Evolutionary conservation across 257 asterid species (phyloP).

Genomic region (Rubia yunnanensis): DNA sequence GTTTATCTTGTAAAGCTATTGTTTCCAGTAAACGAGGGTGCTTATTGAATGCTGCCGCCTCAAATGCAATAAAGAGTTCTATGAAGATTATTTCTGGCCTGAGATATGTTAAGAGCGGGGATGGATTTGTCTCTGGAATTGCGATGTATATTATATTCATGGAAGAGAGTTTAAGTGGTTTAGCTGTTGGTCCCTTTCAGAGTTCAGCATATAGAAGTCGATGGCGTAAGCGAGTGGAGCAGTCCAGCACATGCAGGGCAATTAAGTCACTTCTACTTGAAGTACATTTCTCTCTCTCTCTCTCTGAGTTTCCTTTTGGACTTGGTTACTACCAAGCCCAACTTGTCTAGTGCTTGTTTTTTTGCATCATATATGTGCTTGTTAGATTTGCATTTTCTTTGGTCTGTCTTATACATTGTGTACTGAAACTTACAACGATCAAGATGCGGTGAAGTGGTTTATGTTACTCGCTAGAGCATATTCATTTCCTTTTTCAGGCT

Average conservation of each 20-base stretch:
- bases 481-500: too few relatives aligned
- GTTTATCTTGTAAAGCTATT: slow-evolving; percentile 62
- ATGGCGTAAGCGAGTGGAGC: slow-evolving; percentile 65
- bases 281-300: slow-evolving; percentile 21
- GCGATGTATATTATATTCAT: slow-evolving; percentile 48
- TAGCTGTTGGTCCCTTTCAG: slow-evolving; percentile 55
- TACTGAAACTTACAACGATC: neutral
- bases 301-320: neutral
- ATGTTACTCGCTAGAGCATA: neutral
- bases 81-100: slow-evolving; percentile 46
- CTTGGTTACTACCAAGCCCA: neutral
- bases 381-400: neutral
- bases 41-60: slow-evolving; percentile 77
- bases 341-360: neutral
- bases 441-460: neutral
- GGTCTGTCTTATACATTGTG: neutral
- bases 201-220: slow-evolving; percentile 43
- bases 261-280: slow-evolving; percentile 63
- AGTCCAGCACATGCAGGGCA: slow-evolving; percentile 40
- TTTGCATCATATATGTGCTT: neutral
- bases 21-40: slow-evolving; percentile 67
- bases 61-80: slow-evolving; percentile 61
- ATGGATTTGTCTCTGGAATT: slow-evolving; percentile 51
- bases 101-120: slow-evolving; percentile 48
- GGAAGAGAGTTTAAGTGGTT: slow-evolving; percentile 80